A percentile compares a stretch with the other conserved stretches of the same genome.
phyloP scores from a whole-genome alignment of 768 basidiomycete species.

The Tylopilus subfusipes region DNA sequence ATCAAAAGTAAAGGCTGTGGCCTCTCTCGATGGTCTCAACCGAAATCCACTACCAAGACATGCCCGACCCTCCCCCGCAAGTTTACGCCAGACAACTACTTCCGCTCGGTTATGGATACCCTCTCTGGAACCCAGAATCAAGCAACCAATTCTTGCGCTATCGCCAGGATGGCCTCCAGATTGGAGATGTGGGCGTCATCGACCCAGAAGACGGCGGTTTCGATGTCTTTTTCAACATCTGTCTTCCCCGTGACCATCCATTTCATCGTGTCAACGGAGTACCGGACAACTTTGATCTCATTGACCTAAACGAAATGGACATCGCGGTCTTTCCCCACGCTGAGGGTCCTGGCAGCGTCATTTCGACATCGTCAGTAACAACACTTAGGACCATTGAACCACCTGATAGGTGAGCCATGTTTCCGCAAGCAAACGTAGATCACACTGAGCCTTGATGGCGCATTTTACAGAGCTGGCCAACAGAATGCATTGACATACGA shows the following conservation, averaged over 20 bases:
- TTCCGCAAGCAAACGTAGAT: background rate
- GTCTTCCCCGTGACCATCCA: slow-evolving; percentile 30
- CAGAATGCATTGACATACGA: slow-evolving; percentile 3
- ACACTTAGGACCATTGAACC: slow-evolving; percentile 1
- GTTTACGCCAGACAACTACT: too few species aligned
- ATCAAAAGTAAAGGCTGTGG: too few species aligned
- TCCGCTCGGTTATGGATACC: too few species aligned
- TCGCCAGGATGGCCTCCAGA: slow-evolving; percentile 26
- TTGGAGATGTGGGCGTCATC: slow-evolving; percentile 35
- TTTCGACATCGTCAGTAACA: slow-evolving; percentile 10
- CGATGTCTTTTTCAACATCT: slow-evolving; percentile 37
- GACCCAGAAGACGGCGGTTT: slow-evolving; percentile 28
- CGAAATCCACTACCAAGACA: too few species aligned
- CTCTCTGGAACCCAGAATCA: too few species aligned
- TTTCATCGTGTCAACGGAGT: slow-evolving; percentile 15
- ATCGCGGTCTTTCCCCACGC: slow-evolving; percentile 3
- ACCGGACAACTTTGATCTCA: slow-evolving; percentile 25
- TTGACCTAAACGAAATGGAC: slow-evolving; percentile 11
- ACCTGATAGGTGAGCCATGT: background rate
- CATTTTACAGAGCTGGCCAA: background rate
- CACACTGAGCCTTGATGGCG: background rate
- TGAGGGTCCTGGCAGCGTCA: slow-evolving; percentile 10
- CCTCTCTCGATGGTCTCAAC: too few species aligned
- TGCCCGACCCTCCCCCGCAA: too few species aligned
- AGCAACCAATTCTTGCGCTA: slow-evolving; percentile 22